Conservation (phyloP, 2,329 filamentous ascomycete genomes). For the Colletotrichum cuscutae region DNA sequence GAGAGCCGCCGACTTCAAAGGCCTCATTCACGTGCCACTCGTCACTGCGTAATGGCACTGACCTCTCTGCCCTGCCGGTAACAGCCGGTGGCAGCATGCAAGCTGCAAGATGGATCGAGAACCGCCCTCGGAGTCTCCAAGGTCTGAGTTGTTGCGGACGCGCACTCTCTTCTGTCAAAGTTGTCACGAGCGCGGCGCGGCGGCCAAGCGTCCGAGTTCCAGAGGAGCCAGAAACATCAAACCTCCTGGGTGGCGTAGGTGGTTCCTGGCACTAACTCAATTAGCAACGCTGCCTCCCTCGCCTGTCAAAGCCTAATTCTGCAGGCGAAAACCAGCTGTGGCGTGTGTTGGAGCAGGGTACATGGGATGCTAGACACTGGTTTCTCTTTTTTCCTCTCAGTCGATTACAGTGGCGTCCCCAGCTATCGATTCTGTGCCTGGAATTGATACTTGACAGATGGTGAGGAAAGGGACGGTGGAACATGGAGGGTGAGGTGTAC, state of each 20-base stretch:
- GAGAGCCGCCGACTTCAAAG: not conserved
- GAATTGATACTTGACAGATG: not conserved
- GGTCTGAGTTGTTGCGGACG: not conserved
- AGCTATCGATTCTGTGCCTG: not conserved
- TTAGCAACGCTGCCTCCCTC: not conserved
- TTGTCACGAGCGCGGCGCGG: not conserved
- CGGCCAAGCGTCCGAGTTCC: not conserved
- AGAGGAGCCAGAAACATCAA: not conserved
- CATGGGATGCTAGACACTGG: not conserved
- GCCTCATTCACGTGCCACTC: not conserved
- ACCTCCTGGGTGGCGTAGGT: not conserved
- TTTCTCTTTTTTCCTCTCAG: not conserved
- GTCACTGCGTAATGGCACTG: not conserved
- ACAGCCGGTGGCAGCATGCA: not conserved
- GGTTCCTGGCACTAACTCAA: not conserved
- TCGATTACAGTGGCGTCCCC: not conserved
- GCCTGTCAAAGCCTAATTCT: not conserved
- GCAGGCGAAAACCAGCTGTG: not conserved
- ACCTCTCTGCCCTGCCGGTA: not conserved
- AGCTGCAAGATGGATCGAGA: not conserved
- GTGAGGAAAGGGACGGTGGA: not conserved
- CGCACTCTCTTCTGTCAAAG: not conserved
- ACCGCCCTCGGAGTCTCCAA: not conserved
- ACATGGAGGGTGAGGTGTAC: slow-evolving; percentile 4
- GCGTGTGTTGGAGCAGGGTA: not conserved